phyloP scores from a whole-genome alignment of 2,329 filamentous ascomycete genomes.

The Dothideomycetidae sp. region DNA sequence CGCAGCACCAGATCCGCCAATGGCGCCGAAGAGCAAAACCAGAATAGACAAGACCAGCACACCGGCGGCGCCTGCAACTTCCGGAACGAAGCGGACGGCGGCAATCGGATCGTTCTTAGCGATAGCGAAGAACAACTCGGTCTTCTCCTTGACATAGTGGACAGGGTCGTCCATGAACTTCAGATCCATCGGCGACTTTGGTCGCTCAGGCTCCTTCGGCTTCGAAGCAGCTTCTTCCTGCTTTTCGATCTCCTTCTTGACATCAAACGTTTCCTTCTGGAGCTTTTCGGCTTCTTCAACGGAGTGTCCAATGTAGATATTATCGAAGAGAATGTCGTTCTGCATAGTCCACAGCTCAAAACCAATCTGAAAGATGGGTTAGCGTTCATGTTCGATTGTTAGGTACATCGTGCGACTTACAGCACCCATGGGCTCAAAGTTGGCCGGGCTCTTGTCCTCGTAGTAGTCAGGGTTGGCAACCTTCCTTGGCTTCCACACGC shows the following conservation, averaged over 20 bases:
- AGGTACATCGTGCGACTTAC: conserved; percentile 41
- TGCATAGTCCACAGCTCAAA: conserved; percentile 99
- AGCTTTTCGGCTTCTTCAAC: conserved; percentile 82
- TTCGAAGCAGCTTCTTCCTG: conserved; percentile 66
- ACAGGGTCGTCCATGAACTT: conserved; percentile 87
- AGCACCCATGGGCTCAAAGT: conserved; percentile 96
- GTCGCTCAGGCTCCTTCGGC: conserved; percentile 56
- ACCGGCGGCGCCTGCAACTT: conserved; percentile 69
- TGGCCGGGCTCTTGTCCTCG: conserved; percentile 91
- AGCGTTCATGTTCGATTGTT: conserved; percentile 8
- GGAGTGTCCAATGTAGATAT: conserved; percentile 99
- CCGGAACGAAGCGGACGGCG: conserved; percentile 79
- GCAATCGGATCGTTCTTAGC: conserved; percentile 69
- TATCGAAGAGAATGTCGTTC: conserved; percentile 96
- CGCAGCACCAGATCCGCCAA: conserved; percentile 46
- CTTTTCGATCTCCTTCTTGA: conserved; percentile 74
- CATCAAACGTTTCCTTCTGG: conserved; percentile 73
- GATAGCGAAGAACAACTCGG: conserved; percentile 78
- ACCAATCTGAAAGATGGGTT: conserved; percentile 52
- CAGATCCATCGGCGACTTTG: conserved; percentile 60
- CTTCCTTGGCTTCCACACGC: conserved; percentile 84
- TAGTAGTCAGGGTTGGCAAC: conserved; percentile 93
- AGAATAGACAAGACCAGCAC: conserved; percentile 56
- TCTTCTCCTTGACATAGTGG: conserved; percentile 77
- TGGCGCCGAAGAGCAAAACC: conserved; percentile 52